Evolutionary conservation across 192 early-diverging fungal genomes (phyloP), one percentile per base, ranked within the genome.

Genomic region (Coemansia sp.): DNA sequence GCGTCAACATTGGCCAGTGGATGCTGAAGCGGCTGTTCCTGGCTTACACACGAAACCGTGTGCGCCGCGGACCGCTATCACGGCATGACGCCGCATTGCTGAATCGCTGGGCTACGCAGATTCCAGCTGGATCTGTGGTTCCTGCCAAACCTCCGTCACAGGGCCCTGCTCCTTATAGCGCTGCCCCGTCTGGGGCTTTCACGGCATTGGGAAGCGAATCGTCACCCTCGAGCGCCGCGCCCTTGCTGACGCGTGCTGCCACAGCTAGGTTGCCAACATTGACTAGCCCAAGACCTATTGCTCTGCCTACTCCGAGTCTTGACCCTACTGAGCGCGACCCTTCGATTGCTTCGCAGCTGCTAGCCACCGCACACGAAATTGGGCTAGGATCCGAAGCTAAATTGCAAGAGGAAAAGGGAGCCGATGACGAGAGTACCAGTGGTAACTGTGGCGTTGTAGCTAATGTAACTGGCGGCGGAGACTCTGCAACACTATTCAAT

Each of bases 11-110:
- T 68, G 80, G 80, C 2, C 75, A 83, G 52, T 83, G 80, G 80
- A 77, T 83, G 75, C 59, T 83, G 38, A 83, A 83, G 68, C 68
- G 75, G 3, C 25, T 83, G 69, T 83, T 83, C 47, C 35, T 74
- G 50, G 20, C 68, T 11, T 83, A 83, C 34, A 69, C 71, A 1
- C 93, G 92, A 34, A 89, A 88, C 73, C 93, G 95, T 85, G 88
- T 96, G 1, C 73, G 93, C 36, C 86, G 91, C 3, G 86, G 92
- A 26, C 77, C 94, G 10, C 86, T 98, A 3, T 55, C 67, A 4
- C 65, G 77, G 65, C 85, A 21, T 59, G 87, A 43, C 84, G 90
- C 80, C 34, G 83, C 33, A 48, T 66, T 34, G 76, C 84, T 61
- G 47, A 85, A 74, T 71, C 83, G 64, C 41, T 85, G 62, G 84